Conservation (phyloP, 2,329 filamentous ascomycete species). For the Colletotrichum tamarilloi region DNA sequence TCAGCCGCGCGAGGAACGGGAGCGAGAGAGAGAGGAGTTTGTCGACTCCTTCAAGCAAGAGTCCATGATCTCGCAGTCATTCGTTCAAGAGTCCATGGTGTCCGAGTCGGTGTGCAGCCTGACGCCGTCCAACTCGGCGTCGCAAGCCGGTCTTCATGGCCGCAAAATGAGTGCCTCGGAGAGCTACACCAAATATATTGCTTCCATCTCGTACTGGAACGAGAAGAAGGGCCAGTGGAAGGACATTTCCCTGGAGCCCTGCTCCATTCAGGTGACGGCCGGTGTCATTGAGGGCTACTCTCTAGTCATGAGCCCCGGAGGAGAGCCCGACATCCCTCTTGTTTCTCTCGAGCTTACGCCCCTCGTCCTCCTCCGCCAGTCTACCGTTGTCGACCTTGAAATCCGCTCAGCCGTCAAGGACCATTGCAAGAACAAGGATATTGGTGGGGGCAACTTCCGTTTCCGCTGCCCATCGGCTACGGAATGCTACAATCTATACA, state of each 20-base stretch:
- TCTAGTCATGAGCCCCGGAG: conserved; percentile 45
- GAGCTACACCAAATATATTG: conserved; percentile 61
- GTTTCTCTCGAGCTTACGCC: conserved; percentile 89
- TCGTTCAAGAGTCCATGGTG: conserved; percentile 48
- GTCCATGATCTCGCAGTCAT: conserved; percentile 52
- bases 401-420: conserved; percentile 86
- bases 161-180: conserved; percentile 55
- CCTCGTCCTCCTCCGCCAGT: conserved; percentile 87
- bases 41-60: conserved; percentile 11
- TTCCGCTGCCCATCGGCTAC: conserved; percentile 82
- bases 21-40: conserved; percentile 37
- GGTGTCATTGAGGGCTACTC: conserved; percentile 70
- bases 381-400: conserved; percentile 92
- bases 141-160: conserved; percentile 74
- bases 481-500: conserved; percentile 86
- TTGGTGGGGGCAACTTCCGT: conserved; percentile 82
- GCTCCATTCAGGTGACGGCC: conserved; percentile 66
- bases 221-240: conserved; percentile 70
- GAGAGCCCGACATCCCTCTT: conserved; percentile 54
- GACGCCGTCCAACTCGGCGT: conserved; percentile 84
- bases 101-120: conserved; percentile 70
- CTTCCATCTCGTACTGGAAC: conserved; percentile 71
- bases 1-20: conserved; percentile 40
- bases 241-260: conserved; percentile 62
- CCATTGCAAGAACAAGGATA: conserved; percentile 75